phyloP scores from a whole-genome alignment of 2,329 filamentous ascomycete species.

The Penicillium italicum region DNA sequence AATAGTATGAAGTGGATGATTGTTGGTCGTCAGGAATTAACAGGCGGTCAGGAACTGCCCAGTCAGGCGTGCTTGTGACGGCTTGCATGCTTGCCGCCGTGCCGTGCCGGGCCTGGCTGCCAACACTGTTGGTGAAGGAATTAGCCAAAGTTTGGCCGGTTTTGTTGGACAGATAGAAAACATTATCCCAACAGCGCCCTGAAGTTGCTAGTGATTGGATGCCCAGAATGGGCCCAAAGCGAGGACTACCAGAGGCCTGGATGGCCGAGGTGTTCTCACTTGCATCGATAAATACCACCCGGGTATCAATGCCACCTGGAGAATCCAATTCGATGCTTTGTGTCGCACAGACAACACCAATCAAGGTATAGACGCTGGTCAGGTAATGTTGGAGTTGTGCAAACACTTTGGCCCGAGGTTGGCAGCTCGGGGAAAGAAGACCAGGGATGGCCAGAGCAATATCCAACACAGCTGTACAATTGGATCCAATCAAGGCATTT shows the following conservation, averaged over 20 bases:
- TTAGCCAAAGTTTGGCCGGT: constrained; percentile 27
- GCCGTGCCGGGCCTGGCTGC: constrained; percentile 18
- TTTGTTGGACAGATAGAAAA: constrained; percentile 32
- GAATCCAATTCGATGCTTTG: constrained; percentile 61
- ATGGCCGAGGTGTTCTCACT: constrained; percentile 17
- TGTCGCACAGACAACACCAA: constrained; percentile 67
- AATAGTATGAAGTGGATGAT: constrained; percentile 45
- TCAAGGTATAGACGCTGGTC: constrained; percentile 72
- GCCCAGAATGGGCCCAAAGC: constrained; percentile 51
- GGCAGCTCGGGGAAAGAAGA: constrained; percentile 51
- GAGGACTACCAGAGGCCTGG: constrained; percentile 17
- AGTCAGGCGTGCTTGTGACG: constrained; percentile 23
- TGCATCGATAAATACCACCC: constrained; percentile 68
- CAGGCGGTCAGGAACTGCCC: constrained; percentile 21
- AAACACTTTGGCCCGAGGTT: constrained; percentile 60
- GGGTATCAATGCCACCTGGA: constrained; percentile 69
- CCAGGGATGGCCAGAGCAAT: constrained; percentile 63
- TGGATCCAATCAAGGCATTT: constrained; percentile 28
- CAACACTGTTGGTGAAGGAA: constrained; percentile 38
- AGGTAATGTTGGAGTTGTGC: constrained; percentile 67
- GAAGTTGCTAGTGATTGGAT: constrained; percentile 47
- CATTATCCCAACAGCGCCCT: constrained; percentile 29
- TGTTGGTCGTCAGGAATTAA: constrained; percentile 21
- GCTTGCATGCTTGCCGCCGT: constrained; percentile 20
- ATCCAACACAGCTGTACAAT: constrained; percentile 46